Evolutionary conservation across 768 basidiomycete species (phyloP), one percentile per base, ranked within the genome.

Genomic region (Mycena haematopus): DNA sequence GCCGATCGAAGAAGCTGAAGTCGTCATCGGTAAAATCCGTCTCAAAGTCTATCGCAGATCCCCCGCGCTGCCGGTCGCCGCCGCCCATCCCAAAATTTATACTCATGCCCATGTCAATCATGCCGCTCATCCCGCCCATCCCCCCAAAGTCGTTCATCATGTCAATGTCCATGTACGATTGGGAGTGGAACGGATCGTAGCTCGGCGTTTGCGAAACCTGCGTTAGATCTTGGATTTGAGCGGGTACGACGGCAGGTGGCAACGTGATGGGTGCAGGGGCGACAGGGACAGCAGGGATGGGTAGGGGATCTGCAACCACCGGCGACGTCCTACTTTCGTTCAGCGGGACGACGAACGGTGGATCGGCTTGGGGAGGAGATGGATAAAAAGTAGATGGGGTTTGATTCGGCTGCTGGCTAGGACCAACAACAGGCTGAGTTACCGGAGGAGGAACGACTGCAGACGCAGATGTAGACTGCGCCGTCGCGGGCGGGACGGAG

Each of bases 1-100:
- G 87, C 25, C 80, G 80, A 70, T 95, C 92, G 71, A 94, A 95
- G 74, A 92, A 95, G 72, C 85, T 89, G 73, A 95, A 95, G 73
- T 95, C 93, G 58, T 93, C 93, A 54, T 95, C 93, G 0, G 93
- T 93, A 68, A 94, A 88, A 1, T 79, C 82, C 22, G 86, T 83
- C 35, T 88, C 86, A 55, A 84, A 84, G 45, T 84, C 85, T 73
- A 81, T 76, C 38, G 58, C 50, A 7, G 56, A 22, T 40, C 57
- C 29, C 29, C 29, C 50, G 51, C 57, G 50, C 58, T 55, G 57
- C 47, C 62, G 40, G 49, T 63, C 60, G 38, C 51, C 35, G 22
- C 56, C 38, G 54, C 58, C 54, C 44, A 63, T 54, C 29, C 62
- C 56, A 40, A 60, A 64, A 47, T 58, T 58, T 64, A 77, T 75